Percentiles rank a stretch among this genome's conserved stretches.
These are phyloP conservation scores for Citrus sinensis DNA, from an alignment of 345 rosid species.

Conservation along the genomic window DNA sequence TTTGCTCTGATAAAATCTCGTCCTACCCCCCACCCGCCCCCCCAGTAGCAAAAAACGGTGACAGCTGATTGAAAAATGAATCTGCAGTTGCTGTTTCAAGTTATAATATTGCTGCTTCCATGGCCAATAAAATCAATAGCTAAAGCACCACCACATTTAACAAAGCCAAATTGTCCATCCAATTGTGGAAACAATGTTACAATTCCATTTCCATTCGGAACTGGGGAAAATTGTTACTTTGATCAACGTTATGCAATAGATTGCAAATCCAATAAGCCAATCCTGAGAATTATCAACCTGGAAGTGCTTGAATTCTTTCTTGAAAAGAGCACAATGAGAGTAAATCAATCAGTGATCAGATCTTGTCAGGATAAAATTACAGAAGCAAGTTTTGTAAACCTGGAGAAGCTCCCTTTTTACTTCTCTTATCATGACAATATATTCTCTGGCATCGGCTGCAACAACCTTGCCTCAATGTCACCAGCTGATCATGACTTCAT, in stretches of 20 bases:
- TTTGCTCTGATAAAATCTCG: background rate
- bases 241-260: background rate
- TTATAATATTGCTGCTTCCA: background rate
- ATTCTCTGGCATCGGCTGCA: background rate
- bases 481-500: background rate
- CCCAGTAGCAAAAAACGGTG: background rate
- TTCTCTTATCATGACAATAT: background rate
- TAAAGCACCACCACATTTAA: background rate
- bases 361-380: background rate
- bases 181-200: background rate
- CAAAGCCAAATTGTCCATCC: background rate
- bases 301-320: background rate
- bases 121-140: background rate
- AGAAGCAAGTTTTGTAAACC: background rate
- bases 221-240: background rate
- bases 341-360: background rate
- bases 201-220: conserved; percentile 5
- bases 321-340: background rate
- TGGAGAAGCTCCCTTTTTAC: background rate
- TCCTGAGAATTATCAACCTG: background rate
- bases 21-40: too few relatives aligned
- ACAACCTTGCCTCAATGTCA: background rate
- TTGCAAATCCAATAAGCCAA: background rate
- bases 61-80: background rate
- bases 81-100: background rate